phyloP scores from a whole-genome alignment of 2,329 filamentous ascomycete genomes.

The Hypoxylon rubiginosum region DNA sequence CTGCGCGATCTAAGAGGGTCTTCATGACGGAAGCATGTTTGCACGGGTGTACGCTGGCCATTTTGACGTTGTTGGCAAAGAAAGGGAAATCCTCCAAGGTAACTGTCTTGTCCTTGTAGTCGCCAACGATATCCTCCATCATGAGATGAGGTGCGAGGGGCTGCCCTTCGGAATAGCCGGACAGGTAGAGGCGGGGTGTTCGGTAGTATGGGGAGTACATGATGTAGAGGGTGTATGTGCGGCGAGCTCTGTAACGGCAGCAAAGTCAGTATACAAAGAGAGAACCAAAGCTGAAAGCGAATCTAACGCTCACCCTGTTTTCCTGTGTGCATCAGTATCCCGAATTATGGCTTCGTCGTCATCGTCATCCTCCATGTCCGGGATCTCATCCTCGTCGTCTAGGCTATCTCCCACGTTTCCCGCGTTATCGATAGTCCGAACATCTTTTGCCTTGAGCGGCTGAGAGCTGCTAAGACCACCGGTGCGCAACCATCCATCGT shows the following conservation, averaged over 20 bases:
- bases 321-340: constrained; percentile 69
- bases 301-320: constrained; percentile 58
- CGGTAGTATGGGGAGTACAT: constrained; percentile 98
- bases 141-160: constrained; percentile 86
- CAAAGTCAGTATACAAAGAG: constrained; percentile 35
- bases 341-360: constrained; percentile 97
- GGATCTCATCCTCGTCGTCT: constrained; percentile 85
- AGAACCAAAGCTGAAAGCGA: background rate
- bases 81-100: constrained; percentile 98
- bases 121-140: constrained; percentile 97
- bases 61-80: constrained; percentile 91
- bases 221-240: constrained; percentile 98
- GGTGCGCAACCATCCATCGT: constrained; percentile 92
- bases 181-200: constrained; percentile 94
- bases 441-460: constrained; percentile 82
- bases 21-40: constrained; percentile 99
- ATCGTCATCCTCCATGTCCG: constrained; percentile 98
- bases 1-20: constrained; percentile 92
- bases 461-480: constrained; percentile 82
- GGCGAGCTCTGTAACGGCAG: constrained; percentile 72
- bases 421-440: constrained; percentile 88
- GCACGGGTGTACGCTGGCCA: constrained; percentile 96
- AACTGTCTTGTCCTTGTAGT: constrained; percentile 98
- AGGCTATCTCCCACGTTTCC: constrained; percentile 85
- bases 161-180: constrained; percentile 86